Evolutionary conservation across 768 basidiomycete species (phyloP).

Genomic region (Hemileccinum impolitum): DNA sequence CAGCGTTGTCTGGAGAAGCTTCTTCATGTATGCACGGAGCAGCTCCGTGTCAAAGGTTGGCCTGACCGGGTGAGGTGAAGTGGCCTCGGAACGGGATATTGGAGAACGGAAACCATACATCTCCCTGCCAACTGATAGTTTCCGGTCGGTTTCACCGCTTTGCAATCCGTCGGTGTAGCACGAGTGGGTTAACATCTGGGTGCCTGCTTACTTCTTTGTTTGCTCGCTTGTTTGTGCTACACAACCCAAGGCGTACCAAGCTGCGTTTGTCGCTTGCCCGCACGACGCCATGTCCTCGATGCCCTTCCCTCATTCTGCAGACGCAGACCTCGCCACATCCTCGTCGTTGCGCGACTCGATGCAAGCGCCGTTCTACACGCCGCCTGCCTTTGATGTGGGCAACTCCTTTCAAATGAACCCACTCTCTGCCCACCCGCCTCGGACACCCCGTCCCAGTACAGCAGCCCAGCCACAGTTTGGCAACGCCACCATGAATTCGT

Average conservation of each 20-base stretch:
- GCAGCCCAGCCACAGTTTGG: constrained; percentile 24
- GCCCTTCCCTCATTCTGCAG: constrained; percentile 51
- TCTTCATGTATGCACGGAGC: constrained; percentile 78
- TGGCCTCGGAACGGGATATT: constrained; percentile 56
- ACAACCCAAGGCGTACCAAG: neutral
- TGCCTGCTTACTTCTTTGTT: constrained; percentile 17
- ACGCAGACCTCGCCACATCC: constrained; percentile 37
- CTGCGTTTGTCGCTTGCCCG: neutral
- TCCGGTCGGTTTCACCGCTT: too few species aligned
- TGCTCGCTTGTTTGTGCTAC: constrained; percentile 22
- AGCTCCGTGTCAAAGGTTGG: constrained; percentile 67
- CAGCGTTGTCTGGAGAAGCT: constrained; percentile 68
- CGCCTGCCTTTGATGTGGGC: constrained; percentile 54
- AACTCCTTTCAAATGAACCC: constrained; percentile 81
- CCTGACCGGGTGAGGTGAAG: constrained; percentile 46
- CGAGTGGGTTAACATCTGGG: neutral
- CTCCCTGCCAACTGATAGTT: too few species aligned
- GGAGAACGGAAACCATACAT: constrained; percentile 55
- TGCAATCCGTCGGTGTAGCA: neutral
- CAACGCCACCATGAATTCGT: constrained; percentile 24
- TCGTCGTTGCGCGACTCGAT: constrained; percentile 37
- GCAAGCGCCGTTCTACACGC: constrained; percentile 47
- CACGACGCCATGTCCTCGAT: constrained; percentile 57
- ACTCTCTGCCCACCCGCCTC: constrained; percentile 72
- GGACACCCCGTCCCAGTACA: constrained; percentile 55